These are phyloP conservation scores for Linnemannia schmuckeri DNA, from an alignment of 192 early-diverging fungal genomes.

Conservation along the genomic window DNA sequence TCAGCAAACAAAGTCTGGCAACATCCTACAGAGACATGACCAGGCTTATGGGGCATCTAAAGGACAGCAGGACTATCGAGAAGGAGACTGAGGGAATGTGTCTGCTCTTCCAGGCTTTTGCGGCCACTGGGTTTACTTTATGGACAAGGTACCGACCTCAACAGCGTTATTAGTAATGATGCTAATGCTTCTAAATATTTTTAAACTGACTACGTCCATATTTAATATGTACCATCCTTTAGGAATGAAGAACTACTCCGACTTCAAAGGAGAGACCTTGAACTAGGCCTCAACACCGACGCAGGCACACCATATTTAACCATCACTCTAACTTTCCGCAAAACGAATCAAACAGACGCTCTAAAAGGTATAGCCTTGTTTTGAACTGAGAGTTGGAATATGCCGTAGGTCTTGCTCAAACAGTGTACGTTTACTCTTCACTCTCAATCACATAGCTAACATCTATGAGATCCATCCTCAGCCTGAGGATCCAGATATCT, in stretches of 20 bases:
- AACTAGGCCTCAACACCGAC: neutral
- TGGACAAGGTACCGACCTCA: too few species aligned
- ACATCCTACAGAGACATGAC: slow-evolving; percentile 2
- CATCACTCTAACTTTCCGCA: slow-evolving; percentile 19
- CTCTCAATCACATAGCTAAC: slow-evolving; percentile 2
- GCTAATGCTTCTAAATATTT: too few species aligned
- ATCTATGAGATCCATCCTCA: slow-evolving; percentile 14
- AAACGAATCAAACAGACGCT: slow-evolving; percentile 23
- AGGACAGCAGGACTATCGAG: neutral
- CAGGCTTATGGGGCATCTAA: slow-evolving; percentile 15
- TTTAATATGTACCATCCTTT: neutral
- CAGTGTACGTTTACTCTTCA: neutral
- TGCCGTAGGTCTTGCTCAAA: neutral
- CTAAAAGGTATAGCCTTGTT: slow-evolving; percentile 8
- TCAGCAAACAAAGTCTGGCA: slow-evolving; percentile 15
- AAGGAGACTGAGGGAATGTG: neutral
- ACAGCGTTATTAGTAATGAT: too few species aligned
- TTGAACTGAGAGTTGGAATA: too few species aligned
- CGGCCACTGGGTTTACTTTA: slow-evolving; percentile 3
- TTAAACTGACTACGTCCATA: too few species aligned
- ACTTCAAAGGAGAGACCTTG: slow-evolving; percentile 10
- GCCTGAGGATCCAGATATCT: slow-evolving; percentile 14
- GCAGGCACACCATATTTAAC: neutral
- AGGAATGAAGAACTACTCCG: slow-evolving; percentile 27
- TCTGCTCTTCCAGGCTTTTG: slow-evolving; percentile 22